Percentiles rank a stretch among this genome's conserved stretches.
These are phyloP conservation scores for Apiospora hydei DNA, from an alignment of 2,329 filamentous ascomycete species.

Conservation along the genomic window DNA sequence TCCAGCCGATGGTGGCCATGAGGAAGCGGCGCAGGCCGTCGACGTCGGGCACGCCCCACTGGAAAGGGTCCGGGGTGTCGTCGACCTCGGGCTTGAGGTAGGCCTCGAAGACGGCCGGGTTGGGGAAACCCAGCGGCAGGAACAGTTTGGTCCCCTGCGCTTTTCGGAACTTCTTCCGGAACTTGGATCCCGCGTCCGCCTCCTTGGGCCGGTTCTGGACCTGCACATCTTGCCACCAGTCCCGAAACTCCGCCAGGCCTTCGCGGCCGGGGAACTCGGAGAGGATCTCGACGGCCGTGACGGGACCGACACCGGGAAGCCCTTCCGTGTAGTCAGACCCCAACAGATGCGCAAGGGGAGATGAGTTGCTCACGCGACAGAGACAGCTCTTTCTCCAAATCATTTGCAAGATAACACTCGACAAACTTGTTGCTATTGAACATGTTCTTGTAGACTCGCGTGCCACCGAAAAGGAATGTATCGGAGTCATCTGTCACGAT, in stretches of 20 bases:
- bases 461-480: slow-evolving; percentile 95
- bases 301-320: slow-evolving; percentile 87
- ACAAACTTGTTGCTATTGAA: slow-evolving; percentile 99
- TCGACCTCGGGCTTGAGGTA: slow-evolving; percentile 91
- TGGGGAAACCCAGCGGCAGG: slow-evolving; percentile 81
- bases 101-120: slow-evolving; percentile 77
- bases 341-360: slow-evolving; percentile 84
- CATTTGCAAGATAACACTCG: slow-evolving; percentile 86
- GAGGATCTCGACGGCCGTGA: slow-evolving; percentile 92
- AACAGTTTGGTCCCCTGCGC: slow-evolving; percentile 85
- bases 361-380: slow-evolving; percentile 89
- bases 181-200: slow-evolving; percentile 66
- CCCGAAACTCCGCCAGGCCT: slow-evolving; percentile 76
- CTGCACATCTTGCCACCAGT: slow-evolving; percentile 89
- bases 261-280: slow-evolving; percentile 78
- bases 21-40: slow-evolving; percentile 84
- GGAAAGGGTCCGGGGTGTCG: slow-evolving; percentile 76
- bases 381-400: slow-evolving; percentile 89
- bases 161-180: slow-evolving; percentile 87
- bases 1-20: slow-evolving; percentile 94
- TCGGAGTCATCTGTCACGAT: slow-evolving; percentile 98
- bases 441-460: slow-evolving; percentile 98
- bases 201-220: slow-evolving; percentile 67
- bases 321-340: slow-evolving; percentile 97
- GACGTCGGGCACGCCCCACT: slow-evolving; percentile 95